Percentiles rank a stretch among this genome's conserved stretches.
Conservation (phyloP, 192 early-diverging fungal species). For the Coemansia sp. region DNA sequence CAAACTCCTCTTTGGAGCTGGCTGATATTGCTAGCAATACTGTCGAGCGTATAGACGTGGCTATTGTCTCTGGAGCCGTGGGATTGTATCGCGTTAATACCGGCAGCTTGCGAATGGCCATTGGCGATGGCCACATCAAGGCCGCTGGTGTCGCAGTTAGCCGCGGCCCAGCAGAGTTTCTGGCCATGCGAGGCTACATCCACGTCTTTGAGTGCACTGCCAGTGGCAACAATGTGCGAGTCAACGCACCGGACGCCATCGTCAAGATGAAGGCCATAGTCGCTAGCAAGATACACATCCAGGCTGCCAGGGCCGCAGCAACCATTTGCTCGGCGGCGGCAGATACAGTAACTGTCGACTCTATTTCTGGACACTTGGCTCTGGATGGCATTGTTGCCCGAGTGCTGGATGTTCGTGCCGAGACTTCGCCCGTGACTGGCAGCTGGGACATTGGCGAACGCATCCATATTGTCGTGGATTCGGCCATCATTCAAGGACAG, state of each 20-base stretch:
- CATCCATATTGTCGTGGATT: constrained; percentile 9
- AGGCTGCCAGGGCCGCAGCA: neutral
- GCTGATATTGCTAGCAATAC: neutral
- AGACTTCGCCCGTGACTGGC: constrained; percentile 17
- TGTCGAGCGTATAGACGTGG: constrained; percentile 19
- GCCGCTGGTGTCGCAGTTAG: neutral
- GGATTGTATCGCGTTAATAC: neutral
- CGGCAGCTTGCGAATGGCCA: constrained; percentile 20
- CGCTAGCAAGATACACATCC: neutral
- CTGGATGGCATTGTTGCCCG: constrained; percentile 13
- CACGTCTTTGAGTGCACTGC: constrained; percentile 10
- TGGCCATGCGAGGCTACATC: constrained; percentile 16
- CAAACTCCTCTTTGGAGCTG: constrained; percentile 10
- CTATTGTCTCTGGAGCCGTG: constrained; percentile 20
- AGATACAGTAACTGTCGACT: neutral
- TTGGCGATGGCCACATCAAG: constrained; percentile 23
- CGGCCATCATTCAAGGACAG: constrained; percentile 25
- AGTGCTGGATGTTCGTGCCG: constrained; percentile 10
- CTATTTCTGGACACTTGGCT: constrained; percentile 3
- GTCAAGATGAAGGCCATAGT: neutral
- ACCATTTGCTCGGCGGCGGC: neutral
- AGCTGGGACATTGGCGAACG: constrained; percentile 15
- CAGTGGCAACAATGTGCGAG: constrained; percentile 1
- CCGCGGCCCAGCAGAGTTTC: constrained; percentile 16
- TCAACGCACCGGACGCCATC: constrained; percentile 13